Conservation (phyloP, 805 yeast genomes). For the Saturnispora sanitii region DNA sequence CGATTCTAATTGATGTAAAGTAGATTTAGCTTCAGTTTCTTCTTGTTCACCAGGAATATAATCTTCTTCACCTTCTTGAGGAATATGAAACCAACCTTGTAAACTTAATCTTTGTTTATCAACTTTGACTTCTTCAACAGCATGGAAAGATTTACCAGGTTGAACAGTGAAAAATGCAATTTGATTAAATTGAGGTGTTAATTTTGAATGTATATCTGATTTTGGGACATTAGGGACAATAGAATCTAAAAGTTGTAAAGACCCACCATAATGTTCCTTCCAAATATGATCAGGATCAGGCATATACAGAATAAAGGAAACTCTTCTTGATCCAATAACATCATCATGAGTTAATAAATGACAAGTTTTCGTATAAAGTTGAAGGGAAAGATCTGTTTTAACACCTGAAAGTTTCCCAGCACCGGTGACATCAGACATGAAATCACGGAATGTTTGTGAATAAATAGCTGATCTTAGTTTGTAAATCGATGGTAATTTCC, state of each 20-base stretch:
- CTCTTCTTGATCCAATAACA: slow-evolving; percentile 90
- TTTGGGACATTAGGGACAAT: slow-evolving; percentile 83
- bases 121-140: slow-evolving; percentile 91
- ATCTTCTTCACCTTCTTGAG: slow-evolving; percentile 87
- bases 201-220: slow-evolving; percentile 56
- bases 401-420: slow-evolving; percentile 86
- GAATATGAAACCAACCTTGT: slow-evolving; percentile 99
- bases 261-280: slow-evolving; percentile 93
- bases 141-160: slow-evolving; percentile 95
- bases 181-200: slow-evolving; percentile 92
- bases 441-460: slow-evolving; percentile 73
- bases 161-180: slow-evolving; percentile 92
- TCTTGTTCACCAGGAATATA: slow-evolving; percentile 76
- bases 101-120: slow-evolving; percentile 86
- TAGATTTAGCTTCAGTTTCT: slow-evolving; percentile 59
- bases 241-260: slow-evolving; percentile 76
- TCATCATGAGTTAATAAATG: slow-evolving; percentile 95
- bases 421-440: slow-evolving; percentile 66
- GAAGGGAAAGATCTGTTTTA: slow-evolving; percentile 87
- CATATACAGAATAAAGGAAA: slow-evolving; percentile 83
- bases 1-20: slow-evolving; percentile 71
- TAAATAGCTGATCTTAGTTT: slow-evolving; percentile 82
- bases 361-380: slow-evolving; percentile 86
- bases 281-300: slow-evolving; percentile 87
- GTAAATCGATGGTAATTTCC: slow-evolving; percentile 62